phyloP scores from a whole-genome alignment of 2,329 filamentous ascomycete genomes.

The Phialophora macrospora region DNA sequence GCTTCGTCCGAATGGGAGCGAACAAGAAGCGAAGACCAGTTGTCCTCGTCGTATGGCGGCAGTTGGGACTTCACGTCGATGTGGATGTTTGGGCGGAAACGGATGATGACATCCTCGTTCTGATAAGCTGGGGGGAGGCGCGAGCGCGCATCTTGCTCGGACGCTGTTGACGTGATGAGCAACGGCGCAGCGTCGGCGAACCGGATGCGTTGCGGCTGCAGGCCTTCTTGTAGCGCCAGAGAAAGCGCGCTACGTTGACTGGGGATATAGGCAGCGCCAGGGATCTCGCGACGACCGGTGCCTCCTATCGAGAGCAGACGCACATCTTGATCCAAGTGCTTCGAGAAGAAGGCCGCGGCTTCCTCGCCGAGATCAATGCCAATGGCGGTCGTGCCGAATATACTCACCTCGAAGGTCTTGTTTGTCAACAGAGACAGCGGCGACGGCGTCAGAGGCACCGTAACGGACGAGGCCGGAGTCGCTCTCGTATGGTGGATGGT shows the following conservation, averaged over 20 bases:
- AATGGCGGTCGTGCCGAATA: slow-evolving; percentile 37
- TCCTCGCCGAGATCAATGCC: slow-evolving; percentile 38
- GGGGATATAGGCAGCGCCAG: slow-evolving; percentile 37
- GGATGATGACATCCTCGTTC: slow-evolving; percentile 36
- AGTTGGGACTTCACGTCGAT: slow-evolving; percentile 33
- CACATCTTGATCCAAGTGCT: slow-evolving; percentile 34
- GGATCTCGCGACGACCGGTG: slow-evolving; percentile 37
- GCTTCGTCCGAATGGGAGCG: slow-evolving; percentile 31
- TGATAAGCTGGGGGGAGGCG: slow-evolving; percentile 32
- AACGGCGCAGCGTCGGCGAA: slow-evolving; percentile 37
- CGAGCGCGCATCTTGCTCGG: slow-evolving; percentile 34
- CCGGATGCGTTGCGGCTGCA: slow-evolving; percentile 37
- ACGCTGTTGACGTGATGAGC: slow-evolving; percentile 36
- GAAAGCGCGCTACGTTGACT: slow-evolving; percentile 35
- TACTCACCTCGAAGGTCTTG: slow-evolving; percentile 36
- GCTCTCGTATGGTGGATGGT: slow-evolving; percentile 35
- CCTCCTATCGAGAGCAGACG: slow-evolving; percentile 36
- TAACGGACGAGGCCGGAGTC: slow-evolving; percentile 30
- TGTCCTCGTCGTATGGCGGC: slow-evolving; percentile 37
- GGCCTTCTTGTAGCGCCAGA: slow-evolving; percentile 33
- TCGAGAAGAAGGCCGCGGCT: slow-evolving; percentile 35
- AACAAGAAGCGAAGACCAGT: slow-evolving; percentile 36
- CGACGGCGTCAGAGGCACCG: slow-evolving; percentile 35
- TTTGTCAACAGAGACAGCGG: slow-evolving; percentile 33
- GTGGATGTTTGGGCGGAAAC: slow-evolving; percentile 37